Evolutionary conservation across 2,329 filamentous ascomycete genomes (phyloP).

Genomic region (Rutstroemia sp.): DNA sequence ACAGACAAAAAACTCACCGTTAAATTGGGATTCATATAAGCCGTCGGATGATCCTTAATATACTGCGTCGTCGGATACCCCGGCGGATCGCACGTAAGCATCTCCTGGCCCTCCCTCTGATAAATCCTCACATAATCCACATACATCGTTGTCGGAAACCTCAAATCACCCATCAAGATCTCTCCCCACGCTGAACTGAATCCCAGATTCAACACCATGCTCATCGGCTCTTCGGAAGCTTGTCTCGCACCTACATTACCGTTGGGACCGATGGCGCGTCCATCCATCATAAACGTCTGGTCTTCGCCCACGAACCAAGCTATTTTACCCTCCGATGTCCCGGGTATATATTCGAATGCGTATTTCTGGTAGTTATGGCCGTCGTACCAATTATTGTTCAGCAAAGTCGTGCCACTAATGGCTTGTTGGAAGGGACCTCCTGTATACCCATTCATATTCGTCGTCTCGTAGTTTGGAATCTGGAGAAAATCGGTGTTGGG

Average conservation of each 20-base stretch:
- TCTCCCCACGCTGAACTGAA: slow-evolving; percentile 42
- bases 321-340: slow-evolving; percentile 36
- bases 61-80: slow-evolving; percentile 61
- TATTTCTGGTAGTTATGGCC: slow-evolving; percentile 46
- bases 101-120: slow-evolving; percentile 39
- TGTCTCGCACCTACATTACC: slow-evolving; percentile 43
- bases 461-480: slow-evolving; percentile 41
- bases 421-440: slow-evolving; percentile 50
- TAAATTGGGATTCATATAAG: slow-evolving; percentile 51
- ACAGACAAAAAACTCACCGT: slow-evolving; percentile 35
- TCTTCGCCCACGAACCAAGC: slow-evolving; percentile 46
- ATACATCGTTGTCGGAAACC: slow-evolving; percentile 44
- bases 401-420: slow-evolving; percentile 44
- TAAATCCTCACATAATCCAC: slow-evolving; percentile 49
- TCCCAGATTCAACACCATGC: slow-evolving; percentile 45
- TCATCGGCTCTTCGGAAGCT: slow-evolving; percentile 46
- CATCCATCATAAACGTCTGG: slow-evolving; percentile 44
- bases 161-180: slow-evolving; percentile 37
- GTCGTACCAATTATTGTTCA: slow-evolving; percentile 50
- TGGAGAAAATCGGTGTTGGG: slow-evolving; percentile 45
- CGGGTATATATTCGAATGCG: slow-evolving; percentile 47
- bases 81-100: slow-evolving; percentile 47
- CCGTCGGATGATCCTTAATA: slow-evolving; percentile 51
- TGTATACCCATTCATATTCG: slow-evolving; percentile 43
- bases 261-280: slow-evolving; percentile 43